A percentile compares a stretch with the other conserved stretches of the same genome.
Evolutionary conservation across 768 basidiomycete species (phyloP).

Genomic region (Hygrophorus pudorinus): DNA sequence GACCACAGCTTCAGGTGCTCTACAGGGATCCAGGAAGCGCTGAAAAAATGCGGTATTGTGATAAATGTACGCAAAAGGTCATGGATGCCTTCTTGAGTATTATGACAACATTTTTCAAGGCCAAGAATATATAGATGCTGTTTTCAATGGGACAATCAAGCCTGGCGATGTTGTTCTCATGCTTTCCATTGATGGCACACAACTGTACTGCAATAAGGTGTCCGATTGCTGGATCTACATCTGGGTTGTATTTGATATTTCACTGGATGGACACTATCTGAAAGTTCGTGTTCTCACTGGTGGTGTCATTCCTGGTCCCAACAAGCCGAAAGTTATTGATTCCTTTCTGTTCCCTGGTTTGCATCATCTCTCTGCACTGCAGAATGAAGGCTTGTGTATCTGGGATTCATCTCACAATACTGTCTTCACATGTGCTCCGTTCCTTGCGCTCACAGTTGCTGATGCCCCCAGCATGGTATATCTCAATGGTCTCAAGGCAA

Average conservation of each 20-base stretch:
- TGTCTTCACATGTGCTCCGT: slow-evolving; percentile 10
- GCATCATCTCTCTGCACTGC: slow-evolving; percentile 22
- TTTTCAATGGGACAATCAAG: slow-evolving; percentile 13
- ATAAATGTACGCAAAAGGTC: slow-evolving; percentile 13
- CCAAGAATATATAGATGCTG: slow-evolving; percentile 16
- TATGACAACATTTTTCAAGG: slow-evolving; percentile 25
- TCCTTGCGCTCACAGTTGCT: slow-evolving; percentile 18
- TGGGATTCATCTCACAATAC: slow-evolving; percentile 11
- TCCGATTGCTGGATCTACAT: slow-evolving; percentile 26
- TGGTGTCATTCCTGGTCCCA: slow-evolving; percentile 24
- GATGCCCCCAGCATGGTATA: slow-evolving; percentile 24
- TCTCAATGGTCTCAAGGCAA: slow-evolving; percentile 22
- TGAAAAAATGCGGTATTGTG: slow-evolving; percentile 18
- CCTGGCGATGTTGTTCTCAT: slow-evolving; percentile 22
- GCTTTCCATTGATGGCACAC: slow-evolving; percentile 29
- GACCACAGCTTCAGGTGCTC: slow-evolving; percentile 31
- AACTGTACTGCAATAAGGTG: slow-evolving; percentile 27
- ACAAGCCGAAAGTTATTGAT: slow-evolving; percentile 26
- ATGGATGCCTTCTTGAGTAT: slow-evolving; percentile 4
- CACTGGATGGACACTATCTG: slow-evolving; percentile 22
- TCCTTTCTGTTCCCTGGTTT: slow-evolving; percentile 25
- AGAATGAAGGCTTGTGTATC: slow-evolving; percentile 14
- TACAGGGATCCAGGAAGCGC: slow-evolving; percentile 17
- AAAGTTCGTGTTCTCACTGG: slow-evolving; percentile 22
- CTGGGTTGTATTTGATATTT: slow-evolving; percentile 25